These are phyloP conservation scores for Arabidopsis suecica DNA, from an alignment of 345 rosid genomes.

Conservation along the genomic window DNA sequence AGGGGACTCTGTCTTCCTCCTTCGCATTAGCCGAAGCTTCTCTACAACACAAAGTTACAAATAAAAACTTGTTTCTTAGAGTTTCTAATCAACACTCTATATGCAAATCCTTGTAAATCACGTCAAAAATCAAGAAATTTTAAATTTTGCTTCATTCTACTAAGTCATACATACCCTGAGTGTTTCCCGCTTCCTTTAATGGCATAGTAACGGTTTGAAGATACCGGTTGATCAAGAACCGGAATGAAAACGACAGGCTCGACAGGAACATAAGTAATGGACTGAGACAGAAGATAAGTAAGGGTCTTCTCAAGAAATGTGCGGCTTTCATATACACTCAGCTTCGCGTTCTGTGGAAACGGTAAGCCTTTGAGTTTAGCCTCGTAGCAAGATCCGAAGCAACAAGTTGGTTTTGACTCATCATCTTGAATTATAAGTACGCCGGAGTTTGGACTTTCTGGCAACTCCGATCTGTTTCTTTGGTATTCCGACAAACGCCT, in stretches of 20 bases:
- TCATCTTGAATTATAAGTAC: conserved; percentile 60
- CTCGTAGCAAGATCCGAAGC: conserved; percentile 50
- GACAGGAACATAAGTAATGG: neutral
- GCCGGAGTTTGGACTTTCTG: conserved; percentile 64
- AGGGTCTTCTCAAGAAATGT: too few species aligned
- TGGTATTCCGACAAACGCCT: conserved; percentile 52
- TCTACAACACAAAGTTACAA: conserved; percentile 32
- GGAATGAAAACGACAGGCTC: conserved; percentile 51
- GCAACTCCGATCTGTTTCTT: conserved; percentile 42
- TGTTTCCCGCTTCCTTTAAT: conserved; percentile 23
- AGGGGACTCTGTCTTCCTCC: conserved; percentile 51
- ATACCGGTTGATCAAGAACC: conserved; percentile 53
- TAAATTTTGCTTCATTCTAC: neutral
- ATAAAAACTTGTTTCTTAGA: neutral
- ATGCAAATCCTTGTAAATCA: neutral
- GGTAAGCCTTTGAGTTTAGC: conserved; percentile 31
- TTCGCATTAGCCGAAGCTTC: conserved; percentile 50
- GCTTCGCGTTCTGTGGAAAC: conserved; percentile 32
- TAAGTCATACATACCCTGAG: conserved; percentile 31
- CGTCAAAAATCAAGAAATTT: neutral
- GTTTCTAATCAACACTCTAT: neutral
- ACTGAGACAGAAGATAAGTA: neutral
- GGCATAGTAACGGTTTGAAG: conserved; percentile 53
- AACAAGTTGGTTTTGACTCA: conserved; percentile 57
- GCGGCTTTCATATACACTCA: neutral